Evolutionary conservation across 1,284 basidiomycete genomes (phyloP), one percentile per base, ranked within the genome.

Genomic region (Puccinia polysora): DNA sequence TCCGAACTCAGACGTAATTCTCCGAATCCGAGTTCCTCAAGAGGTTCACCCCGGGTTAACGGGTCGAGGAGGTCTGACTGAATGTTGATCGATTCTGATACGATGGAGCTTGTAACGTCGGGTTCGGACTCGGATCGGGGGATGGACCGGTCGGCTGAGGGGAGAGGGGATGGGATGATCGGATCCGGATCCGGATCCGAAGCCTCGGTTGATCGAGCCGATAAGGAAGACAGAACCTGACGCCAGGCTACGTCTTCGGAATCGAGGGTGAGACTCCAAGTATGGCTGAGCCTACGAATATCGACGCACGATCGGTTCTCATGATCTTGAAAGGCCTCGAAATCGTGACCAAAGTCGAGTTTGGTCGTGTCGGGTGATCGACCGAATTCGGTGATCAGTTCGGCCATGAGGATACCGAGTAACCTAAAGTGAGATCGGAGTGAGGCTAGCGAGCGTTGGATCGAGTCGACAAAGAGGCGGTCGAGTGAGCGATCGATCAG

Each of bases 401-500:
- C 67, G 47, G 67, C 67, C 67, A 69, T 69, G 34, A 69, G 55
- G 53, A 69, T 69, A 18, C 67, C 67, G 53, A 69, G 4, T 6
- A 69, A 47, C 47, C 67, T 69, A 38, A 69, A 58, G 23, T 47
- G 67, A 4, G 38, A n/a, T 2, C 67, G 43, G 10, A 69, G 18
- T 2, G 55, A 69, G 28, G 34, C 40, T n/a, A 69, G 55, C 18
- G 67, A 69, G 23, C 45, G 56, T 28, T 69, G 67, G n/a, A 69
- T 56, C 30, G 52, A 53, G 20, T 59, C 55, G 28, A 58, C 23
- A 20, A 69, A 69, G 25, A 58, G 28, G 0, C 43, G 55, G n/a
- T 69, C 56, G 20, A 47, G 32, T 14, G 55, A n/a, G 30, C 43
- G 18, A 43, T 58, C 47, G n/a, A n/a, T n/a, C 25, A 23, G 45